Evolutionary conservation across 2,329 filamentous ascomycete species (phyloP), one percentile per base, ranked within the genome.

Genomic region (Cercospora zeae-maydis): DNA sequence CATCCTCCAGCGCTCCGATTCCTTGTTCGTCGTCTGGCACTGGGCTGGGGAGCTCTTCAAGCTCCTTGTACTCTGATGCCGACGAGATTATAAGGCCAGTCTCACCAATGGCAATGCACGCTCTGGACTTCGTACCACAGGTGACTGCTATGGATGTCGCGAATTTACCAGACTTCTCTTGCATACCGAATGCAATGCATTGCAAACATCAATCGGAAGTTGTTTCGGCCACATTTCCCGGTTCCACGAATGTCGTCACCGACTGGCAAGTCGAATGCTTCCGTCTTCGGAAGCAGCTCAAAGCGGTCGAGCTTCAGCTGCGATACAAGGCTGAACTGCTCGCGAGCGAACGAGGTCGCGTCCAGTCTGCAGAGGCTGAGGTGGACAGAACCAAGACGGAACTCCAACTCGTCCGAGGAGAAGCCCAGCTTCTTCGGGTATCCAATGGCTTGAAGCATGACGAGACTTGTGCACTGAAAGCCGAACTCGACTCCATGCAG

Each of bases 251-350:
- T 13, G 30, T 47, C 27, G 30, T 31, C 19, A 60, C 58, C 16
- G 58, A 60, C 51, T 60, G 58, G 58, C 58, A 60, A 54, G 58
- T 45, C 34, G 58, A 60, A 60, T 54, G 58, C 49, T 53, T 33
- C 24, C 58, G 58, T 34, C 51, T 60, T 4, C 49, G 51, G 1
- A 60, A 47, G 34, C 58, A 60, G 37, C 58, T 60, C 47, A 54
- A 54, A 53, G 58, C 49, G 1, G 49, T 60, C 1, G 51, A 60
- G 24, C 27, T 54, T 10, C 58, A 54, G 16, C 10, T 60, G 4
- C 47, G 47, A 33, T 54, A 47, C 36, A 54, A 54, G 49, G 49
- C 49, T 8, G 58, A 60, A 34, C 27, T 54, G 24, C 34, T 54
- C 8, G 27, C 36, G 47, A 42, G 33, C 16, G 49, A 53, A 21